A percentile compares a stretch with the other conserved stretches of the same genome.
Conservation (phyloP, 768 basidiomycete genomes). For the Daedaleopsis sinensis region DNA sequence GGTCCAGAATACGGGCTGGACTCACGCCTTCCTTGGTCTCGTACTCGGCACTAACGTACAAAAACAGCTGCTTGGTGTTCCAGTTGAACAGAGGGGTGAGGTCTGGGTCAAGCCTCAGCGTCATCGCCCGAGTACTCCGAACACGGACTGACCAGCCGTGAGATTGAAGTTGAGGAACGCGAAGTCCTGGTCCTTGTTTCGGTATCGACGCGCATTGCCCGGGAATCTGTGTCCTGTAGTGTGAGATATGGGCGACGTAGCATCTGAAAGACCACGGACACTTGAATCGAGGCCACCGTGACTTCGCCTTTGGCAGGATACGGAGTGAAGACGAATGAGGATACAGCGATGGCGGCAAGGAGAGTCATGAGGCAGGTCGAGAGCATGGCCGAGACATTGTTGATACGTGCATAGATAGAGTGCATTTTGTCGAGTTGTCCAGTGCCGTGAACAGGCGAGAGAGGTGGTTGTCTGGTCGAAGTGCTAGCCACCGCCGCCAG, state of each 20-base stretch:
- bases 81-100: slow-evolving; percentile 85
- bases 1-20: slow-evolving; percentile 12
- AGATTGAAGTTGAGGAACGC: slow-evolving; percentile 84
- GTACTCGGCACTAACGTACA: slow-evolving; percentile 88
- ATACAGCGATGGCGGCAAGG: slow-evolving; percentile 70
- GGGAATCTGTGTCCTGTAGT: slow-evolving; percentile 20
- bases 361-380: slow-evolving; percentile 77
- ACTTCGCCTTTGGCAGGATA: slow-evolving; percentile 56
- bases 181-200: slow-evolving; percentile 68
- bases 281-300: slow-evolving; percentile 68
- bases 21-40: slow-evolving; percentile 72
- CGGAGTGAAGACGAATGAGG: slow-evolving; percentile 66
- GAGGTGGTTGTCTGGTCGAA: background rate
- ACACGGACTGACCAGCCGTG: slow-evolving; percentile 61
- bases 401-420: slow-evolving; percentile 67
- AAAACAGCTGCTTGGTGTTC: slow-evolving; percentile 96
- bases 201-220: slow-evolving; percentile 46
- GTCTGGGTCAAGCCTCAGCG: slow-evolving; percentile 47
- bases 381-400: slow-evolving; percentile 72
- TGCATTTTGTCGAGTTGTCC: slow-evolving; percentile 54
- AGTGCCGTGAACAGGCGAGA: background rate
- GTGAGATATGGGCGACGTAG: background rate
- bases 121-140: slow-evolving; percentile 1
- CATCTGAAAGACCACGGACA: slow-evolving; percentile 53
- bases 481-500: background rate